Conservation (phyloP, 257 asterid species). For the Penstemon barbatus region DNA sequence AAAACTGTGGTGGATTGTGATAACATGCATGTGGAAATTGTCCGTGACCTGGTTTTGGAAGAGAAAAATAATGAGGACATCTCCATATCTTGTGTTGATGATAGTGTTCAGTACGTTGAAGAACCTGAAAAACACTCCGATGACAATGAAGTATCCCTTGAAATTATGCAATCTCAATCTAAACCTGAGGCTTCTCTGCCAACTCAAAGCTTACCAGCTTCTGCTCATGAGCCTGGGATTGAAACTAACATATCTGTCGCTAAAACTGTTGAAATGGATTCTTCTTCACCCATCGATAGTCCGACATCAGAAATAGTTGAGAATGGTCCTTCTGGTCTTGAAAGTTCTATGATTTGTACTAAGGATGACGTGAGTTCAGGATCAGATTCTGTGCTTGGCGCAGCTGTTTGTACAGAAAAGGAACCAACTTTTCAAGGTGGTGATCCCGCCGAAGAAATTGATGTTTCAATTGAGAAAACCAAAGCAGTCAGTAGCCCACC, state of each 20-base stretch:
- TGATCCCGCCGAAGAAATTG: constrained; percentile 28
- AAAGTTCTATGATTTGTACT: background rate
- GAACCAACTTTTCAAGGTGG: constrained; percentile 24
- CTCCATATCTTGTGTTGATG: constrained; percentile 24
- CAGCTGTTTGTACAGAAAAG: constrained; percentile 17
- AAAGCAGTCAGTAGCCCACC: constrained; percentile 29
- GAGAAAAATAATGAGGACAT: constrained; percentile 21
- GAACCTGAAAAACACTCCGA: constrained; percentile 28
- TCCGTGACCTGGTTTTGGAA: constrained; percentile 25
- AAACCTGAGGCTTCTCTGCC: constrained; percentile 30
- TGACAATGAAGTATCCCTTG: constrained; percentile 28
- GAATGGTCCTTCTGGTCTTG: constrained; percentile 25
- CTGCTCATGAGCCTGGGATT: constrained; percentile 25
- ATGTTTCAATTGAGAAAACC: constrained; percentile 25
- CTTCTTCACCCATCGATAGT: constrained; percentile 23
- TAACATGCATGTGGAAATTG: constrained; percentile 27
- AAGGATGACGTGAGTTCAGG: constrained; percentile 23
- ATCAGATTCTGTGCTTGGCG: constrained; percentile 26
- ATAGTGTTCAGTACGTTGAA: constrained; percentile 27
- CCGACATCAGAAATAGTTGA: constrained; percentile 28
- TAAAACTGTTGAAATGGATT: constrained; percentile 23
- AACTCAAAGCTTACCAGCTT: constrained; percentile 28
- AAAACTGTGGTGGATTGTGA: constrained; percentile 17
- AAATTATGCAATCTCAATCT: constrained; percentile 21
- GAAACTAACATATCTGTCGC: constrained; percentile 30